Percentiles rank a stretch among this genome's conserved stretches.
Conservation (phyloP, 2,329 filamentous ascomycete species). For the Fusarium palustre region DNA sequence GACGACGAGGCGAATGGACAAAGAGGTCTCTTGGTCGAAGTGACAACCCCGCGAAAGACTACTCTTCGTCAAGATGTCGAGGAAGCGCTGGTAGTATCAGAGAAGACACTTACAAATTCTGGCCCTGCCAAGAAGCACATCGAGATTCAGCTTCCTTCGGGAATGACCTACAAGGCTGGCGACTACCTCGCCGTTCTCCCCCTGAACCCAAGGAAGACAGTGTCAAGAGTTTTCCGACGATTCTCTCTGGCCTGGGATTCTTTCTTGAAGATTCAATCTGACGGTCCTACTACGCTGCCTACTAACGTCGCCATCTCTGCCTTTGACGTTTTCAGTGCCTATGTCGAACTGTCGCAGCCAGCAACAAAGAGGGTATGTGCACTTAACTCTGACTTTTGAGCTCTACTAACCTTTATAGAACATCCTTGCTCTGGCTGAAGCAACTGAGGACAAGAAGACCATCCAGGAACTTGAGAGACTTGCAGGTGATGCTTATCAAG, state of each 20-base stretch:
- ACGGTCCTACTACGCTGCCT: slow-evolving; percentile 65
- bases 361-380: slow-evolving; percentile 72
- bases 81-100: slow-evolving; percentile 40
- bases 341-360: slow-evolving; percentile 78
- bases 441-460: slow-evolving; percentile 59
- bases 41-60: slow-evolving; percentile 41
- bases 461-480: slow-evolving; percentile 60
- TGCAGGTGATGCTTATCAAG: slow-evolving; percentile 59
- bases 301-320: slow-evolving; percentile 69
- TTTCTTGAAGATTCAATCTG: slow-evolving; percentile 69
- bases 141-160: slow-evolving; percentile 74
- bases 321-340: slow-evolving; percentile 72
- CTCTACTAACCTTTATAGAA: slow-evolving; percentile 46
- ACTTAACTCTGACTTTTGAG: background rate
- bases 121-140: slow-evolving; percentile 69
- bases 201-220: slow-evolving; percentile 71
- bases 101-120: slow-evolving; percentile 39
- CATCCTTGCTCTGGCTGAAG: slow-evolving; percentile 59
- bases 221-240: slow-evolving; percentile 71
- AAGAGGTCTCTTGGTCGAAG: slow-evolving; percentile 36
- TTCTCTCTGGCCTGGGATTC: slow-evolving; percentile 79
- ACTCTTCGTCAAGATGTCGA: slow-evolving; percentile 45
- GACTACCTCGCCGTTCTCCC: slow-evolving; percentile 83
- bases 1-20: slow-evolving; percentile 14
- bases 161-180: slow-evolving; percentile 75